Base-by-base conservation (phyloP, 208 protist genomes). In the Hexamita inflata region DNA sequence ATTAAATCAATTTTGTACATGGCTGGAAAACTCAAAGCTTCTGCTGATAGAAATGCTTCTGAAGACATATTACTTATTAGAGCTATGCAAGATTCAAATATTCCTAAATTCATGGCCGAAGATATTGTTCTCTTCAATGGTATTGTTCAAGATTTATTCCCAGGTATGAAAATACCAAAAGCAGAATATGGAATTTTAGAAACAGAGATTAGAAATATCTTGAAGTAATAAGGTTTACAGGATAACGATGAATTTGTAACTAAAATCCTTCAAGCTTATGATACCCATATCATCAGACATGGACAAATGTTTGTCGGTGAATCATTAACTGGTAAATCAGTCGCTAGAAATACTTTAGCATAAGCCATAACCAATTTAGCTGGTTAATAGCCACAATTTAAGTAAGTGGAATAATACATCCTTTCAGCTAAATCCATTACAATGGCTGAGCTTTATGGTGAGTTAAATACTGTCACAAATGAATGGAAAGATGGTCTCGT, bases 281-380 rank as follows among this genome's bases (percentile, higher is more conserved):
- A 94, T 81, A 94, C 91, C 34, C 90, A 91, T 78, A 78, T 92
- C 15, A 90, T 93, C 73, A 86, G 94, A 59, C 95, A 98, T 74
- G 96, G 96, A 59, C 78, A 98, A 45, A 98, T 99, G 94, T 78
- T 98, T 38, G 94, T 98, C 0, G 96, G 96, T n/a, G 92, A 93
- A 0, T 89, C 90, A 66, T 93, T 93, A 26, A 91, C 86, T 28
- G 96, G 95, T 58, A 99, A 99, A 86, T 94, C 92, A 1, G 81
- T 87, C 0, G 90, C 91, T 28, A 97, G 94, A 91, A 88, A 85
- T 45, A 86, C 92, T 19, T 86, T 98, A 0, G 81, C 95, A 59
- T 83, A 92, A 45, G 94, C 94, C 0, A 86, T 98, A 78, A 74
- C 58, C 0, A 73, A 13, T 0, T 28, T 78, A 34, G 15, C 7